These are phyloP conservation scores for Ettlia oleoabundans DNA, from an alignment of 139 green algal species.

Conservation along the genomic window DNA sequence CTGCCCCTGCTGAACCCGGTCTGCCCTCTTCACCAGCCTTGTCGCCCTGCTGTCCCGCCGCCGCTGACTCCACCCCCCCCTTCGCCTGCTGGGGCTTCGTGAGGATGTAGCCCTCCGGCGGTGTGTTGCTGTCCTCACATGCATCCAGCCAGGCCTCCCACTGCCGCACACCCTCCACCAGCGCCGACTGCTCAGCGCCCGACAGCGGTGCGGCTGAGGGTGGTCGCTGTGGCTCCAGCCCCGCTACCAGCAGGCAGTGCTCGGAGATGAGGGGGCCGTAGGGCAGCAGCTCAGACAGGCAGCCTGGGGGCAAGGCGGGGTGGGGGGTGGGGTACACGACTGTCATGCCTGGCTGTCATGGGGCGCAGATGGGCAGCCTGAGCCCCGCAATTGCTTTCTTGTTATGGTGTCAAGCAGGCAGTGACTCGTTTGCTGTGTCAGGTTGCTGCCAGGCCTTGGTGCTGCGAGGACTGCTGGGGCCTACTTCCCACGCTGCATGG, in stretches of 20 bases:
- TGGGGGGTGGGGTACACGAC: too few relatives aligned
- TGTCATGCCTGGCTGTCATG: too few relatives aligned
- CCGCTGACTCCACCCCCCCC: background rate
- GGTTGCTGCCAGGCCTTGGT: too few relatives aligned
- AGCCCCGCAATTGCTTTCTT: too few relatives aligned
- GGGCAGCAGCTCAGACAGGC: constrained; percentile 50
- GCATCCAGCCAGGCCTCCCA: constrained; percentile 65
- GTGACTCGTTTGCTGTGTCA: too few relatives aligned
- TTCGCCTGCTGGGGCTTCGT: constrained; percentile 18
- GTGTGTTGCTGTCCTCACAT: constrained; percentile 45
- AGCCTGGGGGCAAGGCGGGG: background rate
- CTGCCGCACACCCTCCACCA: constrained; percentile 44
- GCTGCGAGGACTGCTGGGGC: too few relatives aligned
- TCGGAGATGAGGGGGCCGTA: constrained; percentile 87
- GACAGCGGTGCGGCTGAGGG: constrained; percentile 32
- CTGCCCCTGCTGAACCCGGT: background rate
- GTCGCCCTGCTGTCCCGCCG: background rate
- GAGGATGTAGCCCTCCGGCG: constrained; percentile 62
- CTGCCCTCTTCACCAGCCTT: background rate
- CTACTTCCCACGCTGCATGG: too few relatives aligned
- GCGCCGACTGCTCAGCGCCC: constrained; percentile 13
- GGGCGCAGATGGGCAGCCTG: too few relatives aligned
- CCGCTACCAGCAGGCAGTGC: constrained; percentile 78
- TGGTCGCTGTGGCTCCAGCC: constrained; percentile 56
- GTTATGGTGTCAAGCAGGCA: too few relatives aligned